phyloP scores from a whole-genome alignment of 176 grass and related monocot genomes.

The Aegilops umbellulata region DNA sequence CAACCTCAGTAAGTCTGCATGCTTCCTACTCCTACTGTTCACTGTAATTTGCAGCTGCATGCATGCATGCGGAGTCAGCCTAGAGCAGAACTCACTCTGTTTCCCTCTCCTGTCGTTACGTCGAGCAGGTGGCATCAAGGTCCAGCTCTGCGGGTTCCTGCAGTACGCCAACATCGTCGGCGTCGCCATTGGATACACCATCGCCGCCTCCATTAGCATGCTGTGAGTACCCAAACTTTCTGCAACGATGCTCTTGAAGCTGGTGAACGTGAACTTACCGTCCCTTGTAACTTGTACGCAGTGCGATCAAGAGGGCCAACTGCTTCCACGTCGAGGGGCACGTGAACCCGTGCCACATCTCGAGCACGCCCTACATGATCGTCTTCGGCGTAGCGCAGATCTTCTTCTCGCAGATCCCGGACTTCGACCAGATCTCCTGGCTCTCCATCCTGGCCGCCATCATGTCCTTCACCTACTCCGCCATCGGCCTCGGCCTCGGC shows the following conservation, averaged over 20 bases:
- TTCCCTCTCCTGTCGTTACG: not conserved
- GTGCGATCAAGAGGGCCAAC: constrained; percentile 77
- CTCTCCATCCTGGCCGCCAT: constrained; percentile 83
- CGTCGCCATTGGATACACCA: constrained; percentile 98
- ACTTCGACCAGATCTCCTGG: constrained; percentile 97
- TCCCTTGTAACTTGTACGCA: not conserved
- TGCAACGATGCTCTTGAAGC: not conserved
- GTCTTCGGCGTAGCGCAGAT: constrained; percentile 80
- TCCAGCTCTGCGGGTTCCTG: constrained; percentile 78
- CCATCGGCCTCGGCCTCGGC: constrained; percentile 76
- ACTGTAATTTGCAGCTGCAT: not conserved
- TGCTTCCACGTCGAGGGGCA: constrained; percentile 83
- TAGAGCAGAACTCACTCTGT: constrained; percentile 12
- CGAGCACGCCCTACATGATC: constrained; percentile 92
- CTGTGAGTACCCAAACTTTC: constrained; percentile 44
- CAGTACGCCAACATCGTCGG: constrained; percentile 98
- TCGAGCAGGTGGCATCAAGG: constrained; percentile 84
- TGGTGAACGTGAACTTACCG: not conserved
- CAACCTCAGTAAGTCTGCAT: constrained; percentile 58
- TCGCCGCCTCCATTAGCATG: constrained; percentile 97
- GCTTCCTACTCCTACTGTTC: no score
- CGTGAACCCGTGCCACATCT: constrained; percentile 62
- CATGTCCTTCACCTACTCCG: constrained; percentile 99
- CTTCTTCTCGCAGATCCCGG: constrained; percentile 91
- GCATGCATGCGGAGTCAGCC: not conserved